These are phyloP conservation scores for Pestalotiopsis sp. DNA, from an alignment of 2,329 filamentous ascomycete genomes.

Conservation along the genomic window DNA sequence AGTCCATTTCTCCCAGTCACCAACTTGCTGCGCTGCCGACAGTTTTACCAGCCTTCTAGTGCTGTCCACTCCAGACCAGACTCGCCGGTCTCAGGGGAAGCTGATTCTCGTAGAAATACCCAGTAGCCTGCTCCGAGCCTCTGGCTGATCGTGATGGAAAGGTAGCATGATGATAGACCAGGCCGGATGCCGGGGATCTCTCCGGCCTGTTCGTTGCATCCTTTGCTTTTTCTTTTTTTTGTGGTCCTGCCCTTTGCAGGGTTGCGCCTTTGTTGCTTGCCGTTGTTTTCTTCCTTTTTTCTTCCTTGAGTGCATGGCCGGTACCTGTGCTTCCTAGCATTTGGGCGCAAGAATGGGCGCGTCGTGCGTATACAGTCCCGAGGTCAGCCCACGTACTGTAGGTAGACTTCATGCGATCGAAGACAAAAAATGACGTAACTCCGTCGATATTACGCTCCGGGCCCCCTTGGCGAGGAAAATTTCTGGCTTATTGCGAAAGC, in stretches of 20 bases:
- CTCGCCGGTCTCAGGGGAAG: not conserved
- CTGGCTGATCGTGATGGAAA: not conserved
- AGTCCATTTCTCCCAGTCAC: not conserved
- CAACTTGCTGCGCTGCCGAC: not conserved
- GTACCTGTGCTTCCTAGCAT: not conserved
- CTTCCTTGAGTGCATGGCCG: not conserved
- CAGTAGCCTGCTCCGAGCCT: not conserved
- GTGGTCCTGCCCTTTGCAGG: not conserved
- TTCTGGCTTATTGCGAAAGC: slow-evolving; percentile 10
- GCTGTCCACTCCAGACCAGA: not conserved
- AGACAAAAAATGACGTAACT: slow-evolving; percentile 16
- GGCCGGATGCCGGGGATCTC: not conserved
- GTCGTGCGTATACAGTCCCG: not conserved
- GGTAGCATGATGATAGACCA: not conserved
- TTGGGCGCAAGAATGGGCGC: not conserved
- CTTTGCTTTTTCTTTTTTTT: not conserved
- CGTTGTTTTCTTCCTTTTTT: not conserved
- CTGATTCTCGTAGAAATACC: not conserved
- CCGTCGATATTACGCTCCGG: slow-evolving; percentile 14
- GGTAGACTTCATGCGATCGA: slow-evolving; percentile 1
- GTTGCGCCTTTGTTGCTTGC: not conserved
- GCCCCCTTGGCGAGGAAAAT: slow-evolving; percentile 11
- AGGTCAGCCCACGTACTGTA: not conserved
- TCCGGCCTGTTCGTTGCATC: not conserved
- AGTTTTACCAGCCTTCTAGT: not conserved